A percentile compares a stretch with the other conserved stretches of the same genome.
phyloP scores from a whole-genome alignment of 148 eudicot genomes.

The Salicornia ramosissima region DNA sequence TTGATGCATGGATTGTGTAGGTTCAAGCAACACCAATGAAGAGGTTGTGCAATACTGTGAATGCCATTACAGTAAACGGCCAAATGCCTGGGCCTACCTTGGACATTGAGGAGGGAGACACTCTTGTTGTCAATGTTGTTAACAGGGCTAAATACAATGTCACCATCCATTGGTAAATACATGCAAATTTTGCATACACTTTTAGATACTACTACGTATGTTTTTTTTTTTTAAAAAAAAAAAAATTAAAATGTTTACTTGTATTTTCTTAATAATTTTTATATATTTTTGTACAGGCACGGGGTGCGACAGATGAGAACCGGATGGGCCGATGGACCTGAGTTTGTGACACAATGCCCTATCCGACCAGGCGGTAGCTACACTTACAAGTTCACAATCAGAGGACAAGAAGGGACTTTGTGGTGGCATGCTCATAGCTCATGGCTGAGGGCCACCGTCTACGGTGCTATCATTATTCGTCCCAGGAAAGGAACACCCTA shows the following conservation, averaged over 20 bases:
- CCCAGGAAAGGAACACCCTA: conserved; percentile 74
- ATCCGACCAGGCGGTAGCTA: conserved; percentile 84
- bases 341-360: conserved; percentile 92
- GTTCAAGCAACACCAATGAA: conserved; percentile 76
- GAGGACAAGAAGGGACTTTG: conserved; percentile 88
- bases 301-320: conserved; percentile 86
- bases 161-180: conserved; percentile 82
- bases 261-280: too few species aligned
- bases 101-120: conserved; percentile 71
- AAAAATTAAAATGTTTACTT: too few species aligned
- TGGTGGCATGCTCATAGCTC: conserved; percentile 99
- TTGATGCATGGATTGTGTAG: conserved; percentile 26
- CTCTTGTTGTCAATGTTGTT: conserved; percentile 59
- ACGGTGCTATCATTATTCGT: conserved; percentile 76
- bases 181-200: conserved; percentile 3
- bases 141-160: conserved; percentile 72
- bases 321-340: conserved; percentile 99
- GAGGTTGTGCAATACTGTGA: conserved; percentile 66
- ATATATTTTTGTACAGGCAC: conserved; percentile 42
- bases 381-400: conserved; percentile 67
- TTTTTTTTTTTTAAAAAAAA: too few species aligned
- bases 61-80: conserved; percentile 65
- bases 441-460: conserved; percentile 92
- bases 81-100: conserved; percentile 70
- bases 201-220: too few species aligned